Evolutionary conservation across 192 early-diverging fungal genomes (phyloP).

Genomic region (Allomyces macrogynus): DNA sequence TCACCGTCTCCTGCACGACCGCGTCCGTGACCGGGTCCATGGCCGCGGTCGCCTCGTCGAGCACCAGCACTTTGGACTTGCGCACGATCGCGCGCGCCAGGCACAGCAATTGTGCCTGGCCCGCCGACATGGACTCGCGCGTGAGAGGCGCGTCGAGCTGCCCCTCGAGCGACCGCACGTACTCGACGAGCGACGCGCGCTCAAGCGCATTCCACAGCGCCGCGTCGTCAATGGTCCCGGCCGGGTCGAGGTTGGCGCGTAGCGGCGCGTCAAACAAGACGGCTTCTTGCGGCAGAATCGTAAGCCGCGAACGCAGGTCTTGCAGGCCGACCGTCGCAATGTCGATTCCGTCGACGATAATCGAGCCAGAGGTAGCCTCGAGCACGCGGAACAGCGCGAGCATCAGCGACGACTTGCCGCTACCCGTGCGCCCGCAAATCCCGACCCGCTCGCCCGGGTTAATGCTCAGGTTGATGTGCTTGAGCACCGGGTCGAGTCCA

Average conservation of each 20-base stretch:
- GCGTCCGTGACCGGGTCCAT: conserved; percentile 31
- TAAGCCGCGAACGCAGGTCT: conserved; percentile 25
- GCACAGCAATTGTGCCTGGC: conserved; percentile 36
- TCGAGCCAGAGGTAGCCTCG: conserved; percentile 20
- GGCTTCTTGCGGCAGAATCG: conserved; percentile 56
- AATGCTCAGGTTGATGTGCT: conserved; percentile 35
- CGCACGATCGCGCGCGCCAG: conserved; percentile 37
- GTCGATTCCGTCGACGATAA: conserved; percentile 31
- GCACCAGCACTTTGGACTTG: conserved; percentile 29
- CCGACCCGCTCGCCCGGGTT: conserved; percentile 24
- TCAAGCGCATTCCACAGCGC: neutral
- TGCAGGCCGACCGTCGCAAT: conserved; percentile 31
- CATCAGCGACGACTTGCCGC: conserved; percentile 39
- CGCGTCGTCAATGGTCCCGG: neutral
- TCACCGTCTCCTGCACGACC: conserved; percentile 28
- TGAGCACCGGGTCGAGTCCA: conserved; percentile 25
- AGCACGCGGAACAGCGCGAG: conserved; percentile 37
- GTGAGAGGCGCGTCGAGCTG: neutral
- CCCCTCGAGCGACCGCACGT: neutral
- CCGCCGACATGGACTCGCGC: conserved; percentile 16
- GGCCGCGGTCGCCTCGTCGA: conserved; percentile 40
- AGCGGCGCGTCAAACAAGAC: conserved; percentile 6
- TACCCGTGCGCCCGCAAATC: conserved; percentile 24
- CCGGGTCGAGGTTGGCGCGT: neutral
- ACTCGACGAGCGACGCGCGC: neutral